Percentiles rank a stretch among this genome's conserved stretches.
These are phyloP conservation scores for Iberis pinnata DNA, from an alignment of 345 rosid genomes.

Conservation along the genomic window DNA sequence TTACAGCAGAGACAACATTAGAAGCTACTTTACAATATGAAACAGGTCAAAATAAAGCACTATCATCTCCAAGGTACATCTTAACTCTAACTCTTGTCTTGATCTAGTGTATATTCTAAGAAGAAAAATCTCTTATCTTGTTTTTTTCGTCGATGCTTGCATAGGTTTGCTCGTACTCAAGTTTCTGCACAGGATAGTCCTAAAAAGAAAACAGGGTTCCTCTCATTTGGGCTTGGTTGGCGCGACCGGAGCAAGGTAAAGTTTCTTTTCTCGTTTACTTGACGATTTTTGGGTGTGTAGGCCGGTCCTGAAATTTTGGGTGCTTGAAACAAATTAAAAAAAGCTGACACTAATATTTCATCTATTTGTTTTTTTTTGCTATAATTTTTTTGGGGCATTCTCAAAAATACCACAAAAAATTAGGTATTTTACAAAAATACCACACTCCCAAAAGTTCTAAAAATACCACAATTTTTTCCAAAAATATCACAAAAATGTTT, in stretches of 20 bases:
- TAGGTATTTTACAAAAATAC: too few species aligned
- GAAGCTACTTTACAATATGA: constrained; percentile 86
- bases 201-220: constrained; percentile 41
- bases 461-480: too few species aligned
- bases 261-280: too few species aligned
- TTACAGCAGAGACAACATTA: constrained; percentile 82
- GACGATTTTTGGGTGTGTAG: too few species aligned
- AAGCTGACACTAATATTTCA: too few species aligned
- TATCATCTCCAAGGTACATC: constrained; percentile 46
- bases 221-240: constrained; percentile 68
- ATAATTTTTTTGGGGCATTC: too few species aligned
- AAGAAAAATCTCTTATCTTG: background rate
- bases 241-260: constrained; percentile 75
- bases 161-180: constrained; percentile 40
- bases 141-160: constrained; percentile 6
- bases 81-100: constrained; percentile 4
- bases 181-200: constrained; percentile 39
- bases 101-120: constrained; percentile 9
- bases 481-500: too few species aligned
- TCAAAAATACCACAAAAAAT: too few species aligned
- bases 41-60: constrained; percentile 67
- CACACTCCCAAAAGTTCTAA: too few species aligned
- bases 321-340: too few species aligned
- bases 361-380: too few species aligned
- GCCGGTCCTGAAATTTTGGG: too few species aligned